Evolutionary conservation across 2,329 filamentous ascomycete genomes (phyloP).

Genomic region (Chaetomium olivaceum): DNA sequence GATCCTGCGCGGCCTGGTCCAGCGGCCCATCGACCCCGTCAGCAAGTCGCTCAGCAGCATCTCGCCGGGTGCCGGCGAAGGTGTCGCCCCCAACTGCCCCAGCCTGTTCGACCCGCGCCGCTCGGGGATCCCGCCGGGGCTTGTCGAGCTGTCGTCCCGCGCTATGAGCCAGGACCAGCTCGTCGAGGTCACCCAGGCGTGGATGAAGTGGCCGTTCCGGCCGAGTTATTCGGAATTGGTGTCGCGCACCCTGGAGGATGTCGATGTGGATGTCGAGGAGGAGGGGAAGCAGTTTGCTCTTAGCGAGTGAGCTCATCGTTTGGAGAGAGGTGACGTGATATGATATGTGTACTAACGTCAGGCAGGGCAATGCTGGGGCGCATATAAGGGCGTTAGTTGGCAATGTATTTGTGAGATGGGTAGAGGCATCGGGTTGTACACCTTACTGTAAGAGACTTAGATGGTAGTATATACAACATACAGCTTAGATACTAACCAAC

Average conservation of each 20-base stretch:
- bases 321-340: too few relatives aligned
- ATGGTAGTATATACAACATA: neutral
- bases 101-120: constrained; percentile 48
- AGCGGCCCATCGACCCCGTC: constrained; percentile 40
- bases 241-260: constrained; percentile 41
- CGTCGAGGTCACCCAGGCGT: constrained; percentile 59
- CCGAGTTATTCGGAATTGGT: constrained; percentile 53
- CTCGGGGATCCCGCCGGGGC: constrained; percentile 49
- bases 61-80: constrained; percentile 61
- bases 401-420: neutral
- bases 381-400: neutral
- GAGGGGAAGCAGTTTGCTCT: neutral
- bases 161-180: constrained; percentile 56
- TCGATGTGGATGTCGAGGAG: constrained; percentile 26
- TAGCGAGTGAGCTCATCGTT: neutral
- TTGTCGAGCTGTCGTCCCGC: constrained; percentile 48
- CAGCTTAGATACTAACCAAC: neutral
- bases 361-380: neutral
- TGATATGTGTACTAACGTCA: neutral
- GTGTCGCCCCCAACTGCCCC: constrained; percentile 50
- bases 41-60: constrained; percentile 50
- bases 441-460: neutral
- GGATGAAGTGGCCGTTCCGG: constrained; percentile 66
- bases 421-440: neutral
- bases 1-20: constrained; percentile 48